Evolutionary conservation across 495 filamentous ascomycete genomes (phyloP).

Genomic region (Penicillium coffeae): DNA sequence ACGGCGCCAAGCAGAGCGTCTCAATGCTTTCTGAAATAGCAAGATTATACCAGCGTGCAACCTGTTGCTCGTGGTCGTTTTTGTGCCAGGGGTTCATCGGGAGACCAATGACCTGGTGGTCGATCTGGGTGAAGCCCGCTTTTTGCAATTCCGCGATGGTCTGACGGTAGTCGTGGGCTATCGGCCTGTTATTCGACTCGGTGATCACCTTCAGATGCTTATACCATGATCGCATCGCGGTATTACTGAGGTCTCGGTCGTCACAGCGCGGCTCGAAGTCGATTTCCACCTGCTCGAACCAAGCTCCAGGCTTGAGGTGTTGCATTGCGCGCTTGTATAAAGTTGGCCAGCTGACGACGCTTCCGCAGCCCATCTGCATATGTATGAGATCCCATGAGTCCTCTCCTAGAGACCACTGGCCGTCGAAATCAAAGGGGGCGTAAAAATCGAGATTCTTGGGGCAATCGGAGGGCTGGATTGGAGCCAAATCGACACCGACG

Average conservation of each 20-base stretch:
- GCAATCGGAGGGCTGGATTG: conserved; percentile 74
- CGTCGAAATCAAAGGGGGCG: conserved; percentile 71
- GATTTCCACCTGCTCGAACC: conserved; percentile 90
- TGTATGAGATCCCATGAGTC: conserved; percentile 86
- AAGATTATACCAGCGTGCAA: conserved; percentile 84
- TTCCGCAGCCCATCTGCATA: conserved; percentile 74
- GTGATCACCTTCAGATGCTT: conserved; percentile 68
- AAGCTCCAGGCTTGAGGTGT: conserved; percentile 79
- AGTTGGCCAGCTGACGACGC: conserved; percentile 71
- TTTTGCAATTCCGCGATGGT: conserved; percentile 61
- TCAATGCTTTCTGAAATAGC: conserved; percentile 69
- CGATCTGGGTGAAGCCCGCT: conserved; percentile 81
- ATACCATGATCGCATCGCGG: conserved; percentile 62
- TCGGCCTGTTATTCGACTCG: conserved; percentile 55
- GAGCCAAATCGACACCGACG: conserved; percentile 70
- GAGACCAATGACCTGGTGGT: conserved; percentile 66
- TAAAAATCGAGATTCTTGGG: conserved; percentile 67
- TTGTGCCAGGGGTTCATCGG: conserved; percentile 77
- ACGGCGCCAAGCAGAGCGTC: conserved; percentile 67
- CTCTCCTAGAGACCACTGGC: conserved; percentile 70
- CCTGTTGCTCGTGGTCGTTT: conserved; percentile 62
- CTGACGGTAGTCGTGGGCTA: conserved; percentile 58
- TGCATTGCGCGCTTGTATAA: conserved; percentile 69
- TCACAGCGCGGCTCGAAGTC: conserved; percentile 78
- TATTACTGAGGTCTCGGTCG: conserved; percentile 55